Evolutionary conservation across 2,329 filamentous ascomycete genomes (phyloP), one percentile per base, ranked within the genome.

Genomic region (Clarireedia paspali): DNA sequence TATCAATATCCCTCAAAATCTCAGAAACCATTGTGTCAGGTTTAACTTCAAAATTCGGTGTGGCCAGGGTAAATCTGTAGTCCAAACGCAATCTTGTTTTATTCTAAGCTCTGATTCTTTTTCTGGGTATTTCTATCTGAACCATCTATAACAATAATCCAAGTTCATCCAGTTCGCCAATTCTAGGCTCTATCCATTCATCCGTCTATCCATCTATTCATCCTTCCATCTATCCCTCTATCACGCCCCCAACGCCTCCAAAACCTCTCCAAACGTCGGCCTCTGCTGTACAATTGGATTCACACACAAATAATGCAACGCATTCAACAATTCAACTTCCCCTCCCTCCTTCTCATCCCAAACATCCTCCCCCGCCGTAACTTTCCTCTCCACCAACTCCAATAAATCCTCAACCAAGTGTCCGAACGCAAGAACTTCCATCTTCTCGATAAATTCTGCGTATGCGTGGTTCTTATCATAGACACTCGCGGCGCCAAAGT

Each of bases 381-480:
- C 46, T 24, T 52, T 61, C 47, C 55, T 48, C 47, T 62, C 58
- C 20, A 72, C 65, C 51, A 76, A 59, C 2, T 70, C 66, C 27
- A 76, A 60, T 17, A 78, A 60, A 59, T 77, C 74, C 54, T 77
- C 75, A 44, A 77, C 60, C 36, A 79, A 63, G 63, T 76, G 71
- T 2, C 70, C 75, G 62, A 78, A 77, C 1, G 75, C 76, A 40
- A 76, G 67, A 5, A 77, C 72, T 60, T 78, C 76, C 45, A 78
- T 61, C 58, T 64, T 71, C 62, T 79, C 74, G 9, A 77, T 55
- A 23, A 53, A 58, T 2, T 64, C 59, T 20, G 57, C 58, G 27
- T 63, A 53, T 20, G 59, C 57, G 50, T 61, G 50, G 5, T 60
- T 58, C n/a, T 56, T 61, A 42, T 62, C 64, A 57, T 78, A 77